Base-by-base conservation (phyloP, 768 basidiomycete genomes). In the Rossbeevera mucosa region DNA sequence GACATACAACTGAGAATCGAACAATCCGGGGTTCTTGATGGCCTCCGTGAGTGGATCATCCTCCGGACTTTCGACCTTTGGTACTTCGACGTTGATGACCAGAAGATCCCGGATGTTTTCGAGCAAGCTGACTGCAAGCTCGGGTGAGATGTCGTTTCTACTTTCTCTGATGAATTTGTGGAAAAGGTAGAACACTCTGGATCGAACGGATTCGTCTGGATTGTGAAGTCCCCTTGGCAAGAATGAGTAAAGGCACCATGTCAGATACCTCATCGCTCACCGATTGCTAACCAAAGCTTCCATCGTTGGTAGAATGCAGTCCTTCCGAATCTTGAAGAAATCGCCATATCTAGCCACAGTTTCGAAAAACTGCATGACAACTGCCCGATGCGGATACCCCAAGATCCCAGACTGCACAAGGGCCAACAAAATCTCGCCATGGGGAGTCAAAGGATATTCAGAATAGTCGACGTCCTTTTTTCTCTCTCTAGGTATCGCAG, bases 251-350 rank as follows among this genome's bases (percentile, higher is more conserved):
- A 6, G 11, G 43, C 4, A 20, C 48, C 24, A n/a, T 4, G 22
- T 29, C 0, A 45, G 21, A 43, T 29, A 25, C 21, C 20, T 14
- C 9, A 44, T 48, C 21, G 71, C 86, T 54, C 65, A 94, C 94
- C 91, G 79, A 53, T 69, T 52, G 61, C 88, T 91, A 24, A 98
- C 79, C 79, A 99, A 90, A 11, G 89, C 89, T 60, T 93, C 87
- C 28, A 99, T 73, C 2, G 91, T 81, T 2, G 91, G 90, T 59
- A 91, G 76, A 48, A 97, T 90, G 60, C 85, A 91, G 51, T 91
- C 88, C 60, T 86, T 90, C 56, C 92, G 84, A 21, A 94, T 85
- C 69, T 90, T 93, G 83, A 97, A 98, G 68, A 99, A 98, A 61
- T 98, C 96, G 30, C 83, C 81, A 65, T 98, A 99, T 44, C 96